phyloP scores from a whole-genome alignment of 257 asterid species.

The Perilla frutescens region DNA sequence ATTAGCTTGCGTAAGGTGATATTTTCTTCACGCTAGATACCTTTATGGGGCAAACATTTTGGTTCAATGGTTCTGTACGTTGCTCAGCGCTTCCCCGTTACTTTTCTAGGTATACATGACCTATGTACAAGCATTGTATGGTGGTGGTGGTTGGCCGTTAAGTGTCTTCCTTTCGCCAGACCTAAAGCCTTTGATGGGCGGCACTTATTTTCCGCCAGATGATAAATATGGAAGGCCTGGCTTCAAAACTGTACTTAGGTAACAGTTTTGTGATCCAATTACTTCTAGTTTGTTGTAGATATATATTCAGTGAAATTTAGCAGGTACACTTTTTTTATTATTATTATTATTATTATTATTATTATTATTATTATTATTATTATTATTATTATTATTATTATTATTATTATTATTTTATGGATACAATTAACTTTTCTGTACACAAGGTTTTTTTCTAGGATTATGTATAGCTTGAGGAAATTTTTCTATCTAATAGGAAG shows the following conservation, averaged over 20 bases:
- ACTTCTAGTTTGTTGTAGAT: not conserved
- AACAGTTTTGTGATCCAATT: conserved; percentile 11
- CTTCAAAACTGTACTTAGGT: conserved; percentile 88
- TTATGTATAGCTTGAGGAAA: not conserved
- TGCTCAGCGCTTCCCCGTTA: conserved; percentile 18
- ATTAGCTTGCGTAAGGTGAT: not conserved
- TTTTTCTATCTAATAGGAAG: conserved; percentile 56
- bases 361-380: too few relatives aligned
- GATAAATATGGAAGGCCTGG: conserved; percentile 96
- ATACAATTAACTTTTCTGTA: too few relatives aligned
- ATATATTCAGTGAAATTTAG: conserved; percentile 2
- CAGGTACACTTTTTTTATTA: not conserved
- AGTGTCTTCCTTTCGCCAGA: conserved; percentile 91
- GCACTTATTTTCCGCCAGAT: conserved; percentile 96
- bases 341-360: too few relatives aligned
- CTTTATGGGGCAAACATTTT: not conserved
- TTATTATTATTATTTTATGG: too few relatives aligned
- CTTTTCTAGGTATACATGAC: conserved; percentile 89
- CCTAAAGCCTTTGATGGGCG: conserved; percentile 97
- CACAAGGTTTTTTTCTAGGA: not conserved
- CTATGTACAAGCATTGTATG: conserved; percentile 88
- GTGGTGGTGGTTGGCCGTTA: conserved; percentile 99
- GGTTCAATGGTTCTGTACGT: conserved; percentile 1
- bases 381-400: too few relatives aligned
- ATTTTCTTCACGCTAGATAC: not conserved